Evolutionary conservation across 2,329 filamentous ascomycete genomes (phyloP), one percentile per base, ranked within the genome.

Genomic region (Neocucurbitaria cava): DNA sequence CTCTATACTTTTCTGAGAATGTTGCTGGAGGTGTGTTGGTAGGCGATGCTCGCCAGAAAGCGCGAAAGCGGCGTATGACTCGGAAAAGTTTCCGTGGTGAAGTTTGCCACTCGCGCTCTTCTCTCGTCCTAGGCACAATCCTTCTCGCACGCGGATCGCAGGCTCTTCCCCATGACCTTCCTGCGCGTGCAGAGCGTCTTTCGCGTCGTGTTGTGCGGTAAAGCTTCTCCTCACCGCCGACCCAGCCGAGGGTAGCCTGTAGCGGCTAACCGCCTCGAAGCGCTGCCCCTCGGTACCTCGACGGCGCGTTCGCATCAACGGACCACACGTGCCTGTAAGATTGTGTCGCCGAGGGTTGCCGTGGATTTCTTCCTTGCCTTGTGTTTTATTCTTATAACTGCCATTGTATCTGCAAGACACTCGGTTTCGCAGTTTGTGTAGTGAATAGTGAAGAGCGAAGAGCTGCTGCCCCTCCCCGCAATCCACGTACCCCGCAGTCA

Each of bases 171-270:
- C 46, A 18, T 47, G n/a, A n/a, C n/a, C n/a, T n/a, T 36, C 24
- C 38, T 23, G 45, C 30, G 56, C 17, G 46, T 47, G n/a, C 39
- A 46, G 46, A 43, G 51, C 33, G 28, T 35, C 43, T 43, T 38
- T 39, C 5, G 28, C 51, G 47, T 53, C 40, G 26, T 59, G 56
- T 52, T 53, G 30, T 53, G 52, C 50, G 65, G 69, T 61, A 70
- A 64, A 62, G 46, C 54, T 68, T 65, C 62, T 71, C 66, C 64
- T 60, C 62, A 42, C 46, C 56, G 15, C 59, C 62, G 64, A 52
- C 47, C 58, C 56, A 66, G 63, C 70, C 71, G 70, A 72, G 70
- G 69, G 45, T 74, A 73, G 59, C 64, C 66, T 61, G 42, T 11
- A 46, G 45, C 49, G 40, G 38, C 64, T 65, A 67, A 55, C 59